Evolutionary conservation across 768 basidiomycete genomes (phyloP).

Genomic region (Kwoniella dendrophila): DNA sequence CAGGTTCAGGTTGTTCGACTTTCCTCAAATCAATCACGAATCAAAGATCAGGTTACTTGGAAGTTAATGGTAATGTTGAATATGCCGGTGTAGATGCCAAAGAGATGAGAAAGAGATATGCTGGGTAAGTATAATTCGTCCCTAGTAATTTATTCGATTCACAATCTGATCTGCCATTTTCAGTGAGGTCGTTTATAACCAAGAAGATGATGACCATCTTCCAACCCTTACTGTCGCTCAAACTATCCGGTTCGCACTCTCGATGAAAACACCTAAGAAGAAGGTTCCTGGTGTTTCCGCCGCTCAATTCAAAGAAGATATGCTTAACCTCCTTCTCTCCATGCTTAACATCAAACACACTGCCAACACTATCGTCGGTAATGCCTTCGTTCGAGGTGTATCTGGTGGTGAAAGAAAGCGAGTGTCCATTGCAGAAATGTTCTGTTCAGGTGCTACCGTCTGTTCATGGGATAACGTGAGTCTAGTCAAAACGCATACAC

Average conservation of each 20-base stretch:
- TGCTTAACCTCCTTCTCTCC: constrained; percentile 59
- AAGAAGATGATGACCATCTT: constrained; percentile 84
- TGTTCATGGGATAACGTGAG: constrained; percentile 66
- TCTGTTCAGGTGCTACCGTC: constrained; percentile 53
- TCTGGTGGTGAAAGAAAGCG: constrained; percentile 60
- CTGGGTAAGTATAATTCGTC: constrained; percentile 74
- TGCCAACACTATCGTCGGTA: constrained; percentile 57
- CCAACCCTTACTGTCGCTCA: constrained; percentile 66
- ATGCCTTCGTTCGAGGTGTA: constrained; percentile 58
- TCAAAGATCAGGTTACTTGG: constrained; percentile 68
- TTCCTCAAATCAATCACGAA: constrained; percentile 81
- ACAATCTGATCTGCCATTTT: too few species aligned
- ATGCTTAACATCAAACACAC: constrained; percentile 63
- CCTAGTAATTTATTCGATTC: neutral
- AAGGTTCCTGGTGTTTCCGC: constrained; percentile 62
- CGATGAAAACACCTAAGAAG: constrained; percentile 66
- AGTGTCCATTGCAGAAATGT: constrained; percentile 59
- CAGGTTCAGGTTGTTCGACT: constrained; percentile 81
- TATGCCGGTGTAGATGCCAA: constrained; percentile 75
- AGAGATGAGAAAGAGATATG: constrained; percentile 67
- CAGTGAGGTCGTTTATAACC: constrained; percentile 58
- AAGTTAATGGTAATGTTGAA: constrained; percentile 68
- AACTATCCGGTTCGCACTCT: constrained; percentile 63
- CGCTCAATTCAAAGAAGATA: constrained; percentile 55
- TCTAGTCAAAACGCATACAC: neutral